Conservation (phyloP, 352 stramenopile genomes). For the Thalassiosira livingstoniorum region DNA sequence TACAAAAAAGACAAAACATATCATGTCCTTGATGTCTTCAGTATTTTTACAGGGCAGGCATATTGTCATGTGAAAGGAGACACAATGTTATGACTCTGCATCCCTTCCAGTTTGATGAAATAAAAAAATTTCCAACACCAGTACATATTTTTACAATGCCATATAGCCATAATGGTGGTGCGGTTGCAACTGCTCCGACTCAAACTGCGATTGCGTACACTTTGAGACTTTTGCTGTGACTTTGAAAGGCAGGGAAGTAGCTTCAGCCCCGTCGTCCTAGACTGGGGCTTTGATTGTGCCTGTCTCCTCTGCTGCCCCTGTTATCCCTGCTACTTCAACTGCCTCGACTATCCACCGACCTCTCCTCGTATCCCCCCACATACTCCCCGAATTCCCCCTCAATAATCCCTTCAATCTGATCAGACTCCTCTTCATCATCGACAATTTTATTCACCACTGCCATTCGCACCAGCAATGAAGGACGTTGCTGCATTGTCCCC, state of each 20-base stretch:
- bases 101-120: too few relatives aligned
- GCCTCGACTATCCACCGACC: not conserved
- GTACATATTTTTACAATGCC: not conserved
- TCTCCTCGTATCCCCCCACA: not conserved
- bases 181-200: not conserved
- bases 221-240: not conserved
- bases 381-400: not conserved
- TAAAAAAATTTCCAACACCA: too few relatives aligned
- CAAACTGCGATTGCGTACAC: not conserved
- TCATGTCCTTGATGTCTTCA: too few relatives aligned
- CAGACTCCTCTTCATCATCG: constrained; percentile 17
- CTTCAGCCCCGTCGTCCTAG: not conserved
- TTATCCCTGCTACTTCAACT: constrained; percentile 3
- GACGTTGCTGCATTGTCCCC: not conserved
- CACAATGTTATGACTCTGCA: too few relatives aligned
- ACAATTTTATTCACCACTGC: constrained; percentile 10
- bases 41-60: too few relatives aligned
- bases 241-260: not conserved
- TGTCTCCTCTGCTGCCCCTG: not conserved
- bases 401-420: constrained; percentile 14
- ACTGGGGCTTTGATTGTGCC: not conserved
- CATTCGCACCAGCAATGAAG: constrained; percentile 7
- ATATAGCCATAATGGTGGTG: not conserved
- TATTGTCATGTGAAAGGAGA: too few relatives aligned
- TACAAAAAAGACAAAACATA: too few relatives aligned